These are phyloP conservation scores for Diplodia corticola DNA, from an alignment of 2,329 filamentous ascomycete species.

Conservation along the genomic window DNA sequence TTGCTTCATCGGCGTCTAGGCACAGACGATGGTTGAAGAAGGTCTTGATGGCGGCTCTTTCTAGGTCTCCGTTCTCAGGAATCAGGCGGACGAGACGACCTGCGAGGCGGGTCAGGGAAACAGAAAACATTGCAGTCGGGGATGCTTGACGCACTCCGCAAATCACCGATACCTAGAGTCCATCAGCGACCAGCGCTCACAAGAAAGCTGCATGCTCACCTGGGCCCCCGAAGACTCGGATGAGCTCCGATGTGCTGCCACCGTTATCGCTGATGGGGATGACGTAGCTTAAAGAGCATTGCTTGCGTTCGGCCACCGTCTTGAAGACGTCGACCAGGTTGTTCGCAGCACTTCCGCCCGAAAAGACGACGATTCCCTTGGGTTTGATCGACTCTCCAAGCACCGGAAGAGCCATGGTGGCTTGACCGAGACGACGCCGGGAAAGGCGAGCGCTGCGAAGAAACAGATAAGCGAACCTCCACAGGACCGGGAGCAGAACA, in stretches of 20 bases:
- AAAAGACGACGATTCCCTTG: slow-evolving; percentile 77
- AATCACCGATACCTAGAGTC: slow-evolving; percentile 65
- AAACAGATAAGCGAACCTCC: slow-evolving; percentile 6
- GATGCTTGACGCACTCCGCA: slow-evolving; percentile 61
- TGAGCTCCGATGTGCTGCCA: slow-evolving; percentile 88
- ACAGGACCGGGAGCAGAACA: not conserved
- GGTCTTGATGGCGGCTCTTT: slow-evolving; percentile 70
- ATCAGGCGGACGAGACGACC: slow-evolving; percentile 89
- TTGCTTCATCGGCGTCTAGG: slow-evolving; percentile 59
- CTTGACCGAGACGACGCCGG: not conserved
- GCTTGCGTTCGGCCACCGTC: slow-evolving; percentile 58
- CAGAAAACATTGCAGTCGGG: not conserved
- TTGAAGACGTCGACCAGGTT: slow-evolving; percentile 89
- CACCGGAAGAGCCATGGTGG: slow-evolving; percentile 25
- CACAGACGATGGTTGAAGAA: slow-evolving; percentile 88
- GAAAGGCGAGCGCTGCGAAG: not conserved
- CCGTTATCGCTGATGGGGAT: slow-evolving; percentile 97
- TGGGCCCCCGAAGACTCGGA: slow-evolving; percentile 90
- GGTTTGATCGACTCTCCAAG: slow-evolving; percentile 26
- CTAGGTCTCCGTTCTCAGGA: slow-evolving; percentile 58
- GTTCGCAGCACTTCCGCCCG: slow-evolving; percentile 91
- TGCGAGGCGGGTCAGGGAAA: slow-evolving; percentile 38
- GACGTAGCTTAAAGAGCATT: slow-evolving; percentile 74
- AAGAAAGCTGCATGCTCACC: slow-evolving; percentile 54
- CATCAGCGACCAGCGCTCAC: slow-evolving; percentile 15